Evolutionary conservation across 2,329 filamentous ascomycete species (phyloP), one percentile per base, ranked within the genome.

Genomic region (Leptographium galeiforme): DNA sequence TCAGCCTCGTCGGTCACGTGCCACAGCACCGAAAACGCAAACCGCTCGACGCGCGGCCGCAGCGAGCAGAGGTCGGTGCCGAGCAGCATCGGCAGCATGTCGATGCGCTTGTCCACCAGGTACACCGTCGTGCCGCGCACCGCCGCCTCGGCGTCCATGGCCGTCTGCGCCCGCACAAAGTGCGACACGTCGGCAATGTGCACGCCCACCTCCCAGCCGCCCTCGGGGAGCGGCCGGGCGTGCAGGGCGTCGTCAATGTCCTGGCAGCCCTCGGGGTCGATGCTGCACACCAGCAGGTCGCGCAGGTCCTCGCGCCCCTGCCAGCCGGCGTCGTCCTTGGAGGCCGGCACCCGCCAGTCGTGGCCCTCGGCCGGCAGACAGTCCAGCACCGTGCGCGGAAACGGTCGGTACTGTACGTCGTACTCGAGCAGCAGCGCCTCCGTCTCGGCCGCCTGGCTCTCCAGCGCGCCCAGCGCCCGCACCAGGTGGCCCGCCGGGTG

Each of bases 121-220:
- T 98, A 98, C 33, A 98, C 93, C 0, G 91, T 97, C 6, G 93
- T 97, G 57, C 93, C 93, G 62, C 93, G 85, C 63, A 95, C 81
- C 64, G 89, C 93, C 4, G 93, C 93, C 70, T 98, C 93, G 48
- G 83, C 80, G 66, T 98, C 94, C 93, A 98, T 98, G 52, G 93
- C 85, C 63, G 91, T 98, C 67, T 87, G 89, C 32, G 94, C 90
- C 69, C 93, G 95, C 63, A 98, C 93, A 64, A 98, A 98, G 70
- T 98, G 87, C 11, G 93, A 97, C n/a, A 98, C 93, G 67, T 98
- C 93, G 33, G 93, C 94, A 68, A 98, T 98, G 68, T 98, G 94
- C 16, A 98, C 93, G 58, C 93, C 93, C 11, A 98, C 89, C 67
- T 97, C 89, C 59, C 83, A 90, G 66, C 97, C 96, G 45, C 94